Conservation (phyloP, 1,284 basidiomycete species). For the Ceratobasidium sp. region DNA sequence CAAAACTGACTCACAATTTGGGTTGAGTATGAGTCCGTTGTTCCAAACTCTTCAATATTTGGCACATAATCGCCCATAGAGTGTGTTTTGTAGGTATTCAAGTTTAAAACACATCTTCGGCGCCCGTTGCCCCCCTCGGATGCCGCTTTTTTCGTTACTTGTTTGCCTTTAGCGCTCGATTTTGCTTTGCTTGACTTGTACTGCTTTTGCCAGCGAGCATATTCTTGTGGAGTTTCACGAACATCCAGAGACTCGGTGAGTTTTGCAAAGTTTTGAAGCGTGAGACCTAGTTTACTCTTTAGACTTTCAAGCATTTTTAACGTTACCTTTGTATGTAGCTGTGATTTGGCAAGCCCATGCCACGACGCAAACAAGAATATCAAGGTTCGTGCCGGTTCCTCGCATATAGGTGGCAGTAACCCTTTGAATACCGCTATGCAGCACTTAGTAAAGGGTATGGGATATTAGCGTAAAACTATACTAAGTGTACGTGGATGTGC, state of each 20-base stretch:
- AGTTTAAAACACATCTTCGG: neutral
- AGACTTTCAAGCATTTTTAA: conserved; percentile 48
- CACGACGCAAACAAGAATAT: conserved; percentile 52
- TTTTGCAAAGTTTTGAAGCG: conserved; percentile 52
- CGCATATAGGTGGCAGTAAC: conserved; percentile 51
- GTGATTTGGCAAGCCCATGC: conserved; percentile 56
- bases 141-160: neutral
- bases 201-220: conserved; percentile 9
- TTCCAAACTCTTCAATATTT: conserved; percentile 56
- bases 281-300: conserved; percentile 51
- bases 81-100: conserved; percentile 55
- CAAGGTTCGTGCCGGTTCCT: conserved; percentile 50
- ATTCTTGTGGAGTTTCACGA: conserved; percentile 54
- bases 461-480: too few species aligned
- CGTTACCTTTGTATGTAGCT: conserved; percentile 54
- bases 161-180: neutral
- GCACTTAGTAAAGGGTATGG: too few species aligned
- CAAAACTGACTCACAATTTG: conserved; percentile 51
- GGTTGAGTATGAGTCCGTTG: conserved; percentile 54
- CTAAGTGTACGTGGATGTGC: too few species aligned
- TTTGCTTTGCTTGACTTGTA: neutral
- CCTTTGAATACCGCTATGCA: conserved; percentile 55
- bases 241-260: conserved; percentile 43
- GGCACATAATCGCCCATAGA: conserved; percentile 57
- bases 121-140: neutral